Evolutionary conservation across 2,329 filamentous ascomycete genomes (phyloP).

Genomic region (Xylariaceae sp.): DNA sequence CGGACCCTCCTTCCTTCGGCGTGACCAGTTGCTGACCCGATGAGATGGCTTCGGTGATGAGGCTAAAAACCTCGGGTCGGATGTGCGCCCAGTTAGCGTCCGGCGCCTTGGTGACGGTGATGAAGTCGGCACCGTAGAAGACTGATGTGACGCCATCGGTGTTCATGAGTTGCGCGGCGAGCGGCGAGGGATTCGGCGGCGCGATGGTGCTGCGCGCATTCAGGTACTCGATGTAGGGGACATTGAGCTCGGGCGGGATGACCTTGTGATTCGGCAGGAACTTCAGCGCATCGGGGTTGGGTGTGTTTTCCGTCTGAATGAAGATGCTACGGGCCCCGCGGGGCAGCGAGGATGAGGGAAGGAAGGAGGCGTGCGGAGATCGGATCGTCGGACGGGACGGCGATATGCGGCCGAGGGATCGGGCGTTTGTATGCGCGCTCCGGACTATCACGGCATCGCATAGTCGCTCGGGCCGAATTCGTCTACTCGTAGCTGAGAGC

Average conservation of each 20-base stretch:
- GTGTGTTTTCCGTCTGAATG: conserved; percentile 93
- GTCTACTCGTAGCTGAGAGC: conserved; percentile 24
- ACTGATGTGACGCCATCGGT: conserved; percentile 92
- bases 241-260: conserved; percentile 65
- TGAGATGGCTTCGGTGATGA: conserved; percentile 90
- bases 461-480: conserved; percentile 19
- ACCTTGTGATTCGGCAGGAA: conserved; percentile 89
- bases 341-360: conserved; percentile 22
- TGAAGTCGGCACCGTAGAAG: conserved; percentile 93
- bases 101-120: conserved; percentile 87
- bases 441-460: conserved; percentile 24
- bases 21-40: conserved; percentile 77
- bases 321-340: conserved; percentile 70
- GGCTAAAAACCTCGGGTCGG: conserved; percentile 88
- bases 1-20: conserved; percentile 52
- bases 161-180: conserved; percentile 85
- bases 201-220: conserved; percentile 81
- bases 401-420: conserved; percentile 24
- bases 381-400: conserved; percentile 14
- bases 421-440: conserved; percentile 28
- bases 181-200: conserved; percentile 82
- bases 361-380: neutral
- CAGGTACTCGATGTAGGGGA: conserved; percentile 86
- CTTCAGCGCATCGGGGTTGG: conserved; percentile 93
- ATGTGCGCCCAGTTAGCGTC: conserved; percentile 92